Evolutionary conservation across 805 yeast genomes (phyloP), one percentile per base, ranked within the genome.

Genomic region (Candida nemodendra): DNA sequence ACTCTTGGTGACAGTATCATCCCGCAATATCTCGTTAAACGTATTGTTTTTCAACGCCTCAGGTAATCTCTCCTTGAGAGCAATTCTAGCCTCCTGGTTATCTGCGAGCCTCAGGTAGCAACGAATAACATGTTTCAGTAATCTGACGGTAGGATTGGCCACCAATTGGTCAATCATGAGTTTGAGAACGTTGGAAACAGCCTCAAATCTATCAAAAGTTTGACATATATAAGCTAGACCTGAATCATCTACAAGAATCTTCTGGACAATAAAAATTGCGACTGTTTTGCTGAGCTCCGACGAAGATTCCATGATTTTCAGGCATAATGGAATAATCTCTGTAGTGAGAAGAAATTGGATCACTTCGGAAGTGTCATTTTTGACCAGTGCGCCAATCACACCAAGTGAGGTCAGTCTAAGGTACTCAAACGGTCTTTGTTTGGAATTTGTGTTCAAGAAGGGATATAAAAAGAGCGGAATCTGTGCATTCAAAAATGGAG

Each of bases 361-460:
- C 30, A 91, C 98, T 51, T 91, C 96, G 12, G 95, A 88, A 4
- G 96, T 85, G 56, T 91, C 99, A 61, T 90, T 91, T 54, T 93
- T 91, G 18, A 93, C 98, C 39, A 91, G 69, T 0, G 99, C 98
- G 15, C 99, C 99, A 58, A 91, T 86, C 5, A 91, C 99, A 27
- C 99, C 99, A 44, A 91, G 74, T 37, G 95, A 84, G 1, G 99
- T 93, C 47, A 91, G 74, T 47, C 98, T 74, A 54, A 91, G 73
- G 59, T 93, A 93, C 64, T 91, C 99, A 67, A 91, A 93, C 7
- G 96, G 85, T 48, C 96, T 74, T 50, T 88, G 90, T 58, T 90
- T 84, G 25, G 95, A 86, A 47, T 85, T 85, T 4, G 98, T 90
- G 56, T 89, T 88, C 56, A 91, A 73, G 56, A 91, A 91, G 21